Conservation (phyloP, 192 early-diverging fungal species). For the Coemansia sp. region DNA sequence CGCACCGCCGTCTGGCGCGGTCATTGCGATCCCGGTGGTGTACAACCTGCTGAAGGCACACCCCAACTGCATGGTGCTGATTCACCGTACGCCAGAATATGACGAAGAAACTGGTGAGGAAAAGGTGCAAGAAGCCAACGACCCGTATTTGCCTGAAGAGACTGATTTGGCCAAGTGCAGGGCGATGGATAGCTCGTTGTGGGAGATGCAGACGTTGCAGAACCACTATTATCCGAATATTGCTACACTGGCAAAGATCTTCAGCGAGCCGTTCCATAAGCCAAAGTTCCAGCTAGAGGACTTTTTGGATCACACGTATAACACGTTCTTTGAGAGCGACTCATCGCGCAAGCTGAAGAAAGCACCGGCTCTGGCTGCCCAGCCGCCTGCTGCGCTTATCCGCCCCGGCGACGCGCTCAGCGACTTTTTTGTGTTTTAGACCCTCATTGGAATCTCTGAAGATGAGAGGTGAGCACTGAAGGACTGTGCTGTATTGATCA, state of each 20-base stretch:
- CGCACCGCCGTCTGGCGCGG: conserved; percentile 82
- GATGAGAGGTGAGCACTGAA: too few species aligned
- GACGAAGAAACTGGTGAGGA: conserved; percentile 49
- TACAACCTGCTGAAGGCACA: conserved; percentile 93
- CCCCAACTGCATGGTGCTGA: conserved; percentile 83
- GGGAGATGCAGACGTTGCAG: conserved; percentile 89
- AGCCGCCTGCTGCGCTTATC: conserved; percentile 56
- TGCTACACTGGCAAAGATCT: conserved; percentile 78
- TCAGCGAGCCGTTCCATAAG: conserved; percentile 85
- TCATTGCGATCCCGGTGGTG: conserved; percentile 85
- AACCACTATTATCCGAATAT: conserved; percentile 88
- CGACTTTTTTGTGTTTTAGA: conserved; percentile 40
- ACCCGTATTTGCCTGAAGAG: conserved; percentile 57
- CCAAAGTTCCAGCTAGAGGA: conserved; percentile 89
- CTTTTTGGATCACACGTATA: conserved; percentile 91
- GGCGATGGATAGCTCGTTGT: conserved; percentile 85
- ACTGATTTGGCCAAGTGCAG: conserved; percentile 74
- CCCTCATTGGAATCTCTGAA: not conserved
- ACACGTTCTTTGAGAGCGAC: conserved; percentile 71
- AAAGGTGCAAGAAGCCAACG: conserved; percentile 18
- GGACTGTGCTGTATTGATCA: too few species aligned
- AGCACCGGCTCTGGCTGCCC: conserved; percentile 60
- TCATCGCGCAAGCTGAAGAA: conserved; percentile 61
- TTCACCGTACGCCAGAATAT: conserved; percentile 66
- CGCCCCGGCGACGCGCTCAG: conserved; percentile 52